Conservation (phyloP, 2,329 filamentous ascomycete genomes). For the Anthostomella pinea region DNA sequence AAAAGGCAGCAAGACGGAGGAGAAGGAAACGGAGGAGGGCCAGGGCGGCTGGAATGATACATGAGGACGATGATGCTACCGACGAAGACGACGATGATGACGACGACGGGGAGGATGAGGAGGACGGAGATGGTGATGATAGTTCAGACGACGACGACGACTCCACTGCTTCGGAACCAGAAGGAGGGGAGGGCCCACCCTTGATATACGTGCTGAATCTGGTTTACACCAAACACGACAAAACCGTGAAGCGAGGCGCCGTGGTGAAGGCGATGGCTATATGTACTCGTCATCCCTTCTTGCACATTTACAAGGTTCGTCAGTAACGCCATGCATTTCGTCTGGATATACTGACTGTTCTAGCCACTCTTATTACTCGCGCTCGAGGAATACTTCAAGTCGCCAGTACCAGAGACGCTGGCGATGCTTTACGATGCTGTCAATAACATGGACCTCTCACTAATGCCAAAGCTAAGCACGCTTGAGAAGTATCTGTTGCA, state of each 20-base stretch:
- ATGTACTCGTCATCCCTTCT: constrained; percentile 92
- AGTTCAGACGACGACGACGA: constrained; percentile 43
- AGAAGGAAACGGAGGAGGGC: constrained; percentile 52
- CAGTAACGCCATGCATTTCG: constrained; percentile 8
- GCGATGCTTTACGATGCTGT: constrained; percentile 87
- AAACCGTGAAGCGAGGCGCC: constrained; percentile 85
- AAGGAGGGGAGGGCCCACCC: constrained; percentile 78
- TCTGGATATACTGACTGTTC: constrained; percentile 14
- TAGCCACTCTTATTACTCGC: constrained; percentile 86
- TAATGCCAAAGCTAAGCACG: constrained; percentile 81
- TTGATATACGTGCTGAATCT: constrained; percentile 96
- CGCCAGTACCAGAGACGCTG: constrained; percentile 82
- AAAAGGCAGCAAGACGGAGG: constrained; percentile 51
- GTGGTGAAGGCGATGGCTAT: constrained; percentile 99
- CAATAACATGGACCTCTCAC: constrained; percentile 92
- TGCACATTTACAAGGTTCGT: constrained; percentile 94
- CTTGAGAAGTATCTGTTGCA: constrained; percentile 85
- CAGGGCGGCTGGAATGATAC: constrained; percentile 46
- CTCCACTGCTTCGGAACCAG: constrained; percentile 60
- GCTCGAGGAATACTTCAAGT: constrained; percentile 95
- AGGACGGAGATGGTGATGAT: constrained; percentile 44
- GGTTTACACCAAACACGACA: constrained; percentile 97
- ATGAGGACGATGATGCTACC: constrained; percentile 42
- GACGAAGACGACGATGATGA: constrained; percentile 43
- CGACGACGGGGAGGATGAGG: constrained; percentile 49